Base-by-base conservation (phyloP, 208 protist species). In the Leishmania guyanensis region DNA sequence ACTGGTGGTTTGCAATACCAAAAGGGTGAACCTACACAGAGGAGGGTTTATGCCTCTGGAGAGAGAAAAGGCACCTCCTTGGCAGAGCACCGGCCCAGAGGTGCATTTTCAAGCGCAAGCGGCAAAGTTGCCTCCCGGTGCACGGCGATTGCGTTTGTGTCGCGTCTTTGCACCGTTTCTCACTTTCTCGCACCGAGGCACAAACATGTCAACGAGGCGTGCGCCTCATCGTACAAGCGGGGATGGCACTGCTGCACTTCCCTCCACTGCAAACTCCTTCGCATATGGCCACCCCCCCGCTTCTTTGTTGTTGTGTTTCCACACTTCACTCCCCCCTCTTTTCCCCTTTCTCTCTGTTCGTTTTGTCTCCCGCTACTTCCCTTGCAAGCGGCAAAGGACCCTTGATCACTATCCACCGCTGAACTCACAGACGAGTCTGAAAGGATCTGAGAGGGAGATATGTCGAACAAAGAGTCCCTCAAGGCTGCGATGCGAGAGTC, bases 401-500 rank as follows among this genome's bases (percentile, higher is more conserved):
- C 29, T 56, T 48, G 66, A 20, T 54, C 66, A 36, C 43, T 83
- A 4, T 70, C 78, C 70, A 17, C 70, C n/a, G 70, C 43, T 39
- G 29, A 53, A 16, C 53, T n/a, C 43, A 36, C 43, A 6, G 71
- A 16, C 29, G 71, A 10, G 9, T 46, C 12, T 39, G 2, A 33
- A 17, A 62, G 8, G 51, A 9, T 16, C 46, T 4, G 51, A 26
- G 29, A 26, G 12, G 29, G 71, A 26, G 71, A 62, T 10, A 96
- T 93, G 90, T 80, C 87, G 1, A 92, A 81, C 50, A 91, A 96
- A 36, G 93, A 95, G 14, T 94, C 93, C 3, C 86, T 98, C 51
- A 97, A 95, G 83, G 78, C 80, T 43, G 93, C 93, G 77, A 96
- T 98, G 92, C 90, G 94, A 3, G 93, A 96, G 72, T 88, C 95